Percentiles rank a stretch among this genome's conserved stretches.
Conservation (phyloP, 2,329 filamentous ascomycete species). For the Dothidotthia symphoricarpi region DNA sequence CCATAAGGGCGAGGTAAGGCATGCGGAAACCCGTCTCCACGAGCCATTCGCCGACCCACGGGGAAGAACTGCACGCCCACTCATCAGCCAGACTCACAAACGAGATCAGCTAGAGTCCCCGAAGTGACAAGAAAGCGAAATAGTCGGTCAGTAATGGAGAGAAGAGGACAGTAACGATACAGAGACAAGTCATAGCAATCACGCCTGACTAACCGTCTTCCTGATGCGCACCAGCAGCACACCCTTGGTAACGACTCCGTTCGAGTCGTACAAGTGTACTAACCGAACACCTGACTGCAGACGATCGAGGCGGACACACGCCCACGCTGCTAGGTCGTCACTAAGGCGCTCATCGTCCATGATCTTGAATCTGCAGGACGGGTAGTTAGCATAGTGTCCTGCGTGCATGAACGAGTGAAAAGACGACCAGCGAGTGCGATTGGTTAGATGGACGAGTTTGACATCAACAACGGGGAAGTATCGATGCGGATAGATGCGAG, state of each 20-base stretch:
- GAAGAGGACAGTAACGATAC: too few relatives aligned
- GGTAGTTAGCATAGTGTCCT: slow-evolving; percentile 3
- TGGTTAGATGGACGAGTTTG: too few relatives aligned
- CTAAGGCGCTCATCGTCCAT: slow-evolving; percentile 77
- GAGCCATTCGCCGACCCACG: slow-evolving; percentile 4
- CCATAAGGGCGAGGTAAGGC: too few relatives aligned
- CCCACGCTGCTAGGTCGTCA: slow-evolving; percentile 82
- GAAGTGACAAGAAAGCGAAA: too few relatives aligned
- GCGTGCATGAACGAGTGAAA: too few relatives aligned
- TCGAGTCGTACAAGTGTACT: slow-evolving; percentile 69
- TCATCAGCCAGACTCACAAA: slow-evolving; percentile 4
- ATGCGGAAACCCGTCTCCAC: slow-evolving; percentile 1
- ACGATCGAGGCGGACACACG: slow-evolving; percentile 81
- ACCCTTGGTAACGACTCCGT: slow-evolving; percentile 65
- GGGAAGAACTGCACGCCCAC: slow-evolving; percentile 13
- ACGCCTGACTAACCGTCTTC: slow-evolving; percentile 50
- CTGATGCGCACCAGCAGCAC: slow-evolving; percentile 71
- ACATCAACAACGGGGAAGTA: too few relatives aligned
- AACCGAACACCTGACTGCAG: slow-evolving; percentile 74
- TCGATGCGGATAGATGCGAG: too few relatives aligned
- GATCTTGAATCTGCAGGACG: slow-evolving; percentile 66
- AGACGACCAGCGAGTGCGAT: too few relatives aligned
- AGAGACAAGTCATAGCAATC: slow-evolving; percentile 3
- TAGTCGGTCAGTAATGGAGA: slow-evolving; percentile 4
- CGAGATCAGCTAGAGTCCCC: background rate